Percentiles rank a stretch among this genome's conserved stretches.
phyloP scores from a whole-genome alignment of 495 filamentous ascomycete genomes.

The Hyaloscypha hepaticicola region DNA sequence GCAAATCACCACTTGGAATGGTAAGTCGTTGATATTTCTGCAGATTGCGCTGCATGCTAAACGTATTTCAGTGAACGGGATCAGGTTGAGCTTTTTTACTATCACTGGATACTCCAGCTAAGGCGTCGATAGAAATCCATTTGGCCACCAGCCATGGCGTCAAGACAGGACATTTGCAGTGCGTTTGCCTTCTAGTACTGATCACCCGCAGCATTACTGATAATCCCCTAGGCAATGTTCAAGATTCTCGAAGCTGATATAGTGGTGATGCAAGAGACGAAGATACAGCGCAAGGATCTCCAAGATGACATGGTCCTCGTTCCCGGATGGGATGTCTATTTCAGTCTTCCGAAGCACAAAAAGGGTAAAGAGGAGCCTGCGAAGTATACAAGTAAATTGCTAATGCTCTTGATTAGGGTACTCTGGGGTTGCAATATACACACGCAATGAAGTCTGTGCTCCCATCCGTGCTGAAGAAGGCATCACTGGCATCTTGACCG shows the following conservation, averaged over 20 bases:
- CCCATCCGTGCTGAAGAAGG: constrained; percentile 94
- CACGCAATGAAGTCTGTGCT: constrained; percentile 80
- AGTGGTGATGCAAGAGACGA: constrained; percentile 92
- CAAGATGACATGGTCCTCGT: constrained; percentile 95
- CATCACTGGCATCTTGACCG: constrained; percentile 75
- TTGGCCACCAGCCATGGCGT: constrained; percentile 93
- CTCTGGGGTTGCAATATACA: constrained; percentile 94
- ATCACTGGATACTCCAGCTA: constrained; percentile 18
- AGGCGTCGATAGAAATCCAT: constrained; percentile 68
- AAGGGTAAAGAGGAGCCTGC: constrained; percentile 62
- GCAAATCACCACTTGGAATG: constrained; percentile 90
- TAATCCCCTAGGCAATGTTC: constrained; percentile 72
- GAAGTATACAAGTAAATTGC: not conserved
- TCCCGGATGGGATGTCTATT: constrained; percentile 94
- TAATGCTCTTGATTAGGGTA: constrained; percentile 61
- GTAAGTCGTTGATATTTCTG: constrained; percentile 41
- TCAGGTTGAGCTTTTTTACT: constrained; percentile 59
- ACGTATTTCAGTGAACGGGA: constrained; percentile 77
- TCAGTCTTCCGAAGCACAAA: constrained; percentile 88
- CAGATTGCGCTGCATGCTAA: constrained; percentile 6
- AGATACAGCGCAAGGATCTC: constrained; percentile 93
- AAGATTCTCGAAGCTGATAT: constrained; percentile 92
- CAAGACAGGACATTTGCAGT: constrained; percentile 81
- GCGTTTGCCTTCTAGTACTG: constrained; percentile 10
- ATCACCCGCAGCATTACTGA: not conserved